phyloP scores from a whole-genome alignment of 2,329 filamentous ascomycete species.

The Mariannaea sp. region DNA sequence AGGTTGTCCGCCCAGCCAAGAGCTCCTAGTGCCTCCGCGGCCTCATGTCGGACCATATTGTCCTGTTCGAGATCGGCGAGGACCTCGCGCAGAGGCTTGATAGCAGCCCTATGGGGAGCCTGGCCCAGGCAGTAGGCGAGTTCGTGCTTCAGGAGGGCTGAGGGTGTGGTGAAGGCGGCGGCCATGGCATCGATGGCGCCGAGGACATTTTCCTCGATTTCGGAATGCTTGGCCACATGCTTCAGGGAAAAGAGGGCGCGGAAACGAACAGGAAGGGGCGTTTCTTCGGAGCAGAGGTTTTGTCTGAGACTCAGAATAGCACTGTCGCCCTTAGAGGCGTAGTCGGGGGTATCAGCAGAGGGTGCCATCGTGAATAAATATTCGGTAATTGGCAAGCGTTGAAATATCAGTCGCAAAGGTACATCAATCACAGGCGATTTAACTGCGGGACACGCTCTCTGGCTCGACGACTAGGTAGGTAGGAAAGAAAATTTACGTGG shows the following conservation, averaged over 20 bases:
- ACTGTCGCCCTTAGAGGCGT: constrained; percentile 35
- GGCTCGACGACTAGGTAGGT: no score
- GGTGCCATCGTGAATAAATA: constrained; percentile 35
- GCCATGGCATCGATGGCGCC: constrained; percentile 80
- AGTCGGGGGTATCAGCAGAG: constrained; percentile 30
- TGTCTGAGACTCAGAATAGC: constrained; percentile 70
- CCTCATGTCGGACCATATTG: constrained; percentile 94
- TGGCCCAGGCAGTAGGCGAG: constrained; percentile 96
- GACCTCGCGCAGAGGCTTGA: constrained; percentile 73
- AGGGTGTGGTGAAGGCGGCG: constrained; percentile 81
- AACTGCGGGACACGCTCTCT: constrained; percentile 22
- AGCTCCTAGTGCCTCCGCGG: constrained; percentile 91
- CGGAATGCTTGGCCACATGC: constrained; percentile 75
- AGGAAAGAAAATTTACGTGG: constrained; percentile 45
- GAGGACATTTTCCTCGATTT: constrained; percentile 61
- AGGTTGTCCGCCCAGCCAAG: constrained; percentile 77
- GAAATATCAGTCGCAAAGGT: constrained; percentile 17
- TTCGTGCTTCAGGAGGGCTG: constrained; percentile 93
- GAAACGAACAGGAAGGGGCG: constrained; percentile 86
- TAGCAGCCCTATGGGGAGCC: constrained; percentile 75
- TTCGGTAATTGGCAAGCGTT: constrained; percentile 12
- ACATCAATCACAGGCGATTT: constrained; percentile 12
- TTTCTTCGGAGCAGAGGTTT: constrained; percentile 78
- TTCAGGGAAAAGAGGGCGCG: constrained; percentile 98
- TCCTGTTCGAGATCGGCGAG: constrained; percentile 83